Evolutionary conservation across 2,329 filamentous ascomycete genomes (phyloP).

Genomic region (Calonectria pseudoturangicola): DNA sequence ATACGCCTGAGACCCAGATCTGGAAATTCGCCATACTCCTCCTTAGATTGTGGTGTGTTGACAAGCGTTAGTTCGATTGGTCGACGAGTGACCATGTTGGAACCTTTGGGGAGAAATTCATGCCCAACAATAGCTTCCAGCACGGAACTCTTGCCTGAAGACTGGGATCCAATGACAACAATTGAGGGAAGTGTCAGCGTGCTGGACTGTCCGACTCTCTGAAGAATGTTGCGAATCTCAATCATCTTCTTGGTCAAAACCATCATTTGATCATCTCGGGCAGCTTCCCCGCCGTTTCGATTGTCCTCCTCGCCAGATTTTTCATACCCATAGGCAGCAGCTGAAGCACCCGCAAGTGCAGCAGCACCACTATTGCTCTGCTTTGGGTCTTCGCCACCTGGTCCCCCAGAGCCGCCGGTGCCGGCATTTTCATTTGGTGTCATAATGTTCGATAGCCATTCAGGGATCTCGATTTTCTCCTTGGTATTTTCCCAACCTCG

Average conservation of each 20-base stretch:
- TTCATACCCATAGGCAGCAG: slow-evolving; percentile 86
- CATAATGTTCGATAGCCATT: slow-evolving; percentile 87
- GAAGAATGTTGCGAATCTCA: slow-evolving; percentile 93
- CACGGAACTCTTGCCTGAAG: slow-evolving; percentile 98
- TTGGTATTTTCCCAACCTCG: slow-evolving; percentile 90
- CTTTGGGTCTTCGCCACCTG: slow-evolving; percentile 71
- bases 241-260: slow-evolving; percentile 99
- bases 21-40: slow-evolving; percentile 97
- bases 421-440: slow-evolving; percentile 76
- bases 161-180: slow-evolving; percentile 99
- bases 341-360: slow-evolving; percentile 82
- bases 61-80: slow-evolving; percentile 97
- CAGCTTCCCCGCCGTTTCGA: slow-evolving; percentile 77
- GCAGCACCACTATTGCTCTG: slow-evolving; percentile 76
- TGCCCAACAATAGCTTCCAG: slow-evolving; percentile 97
- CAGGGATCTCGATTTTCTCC: slow-evolving; percentile 80
- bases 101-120: slow-evolving; percentile 97
- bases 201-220: slow-evolving; percentile 93
- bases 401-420: slow-evolving; percentile 68
- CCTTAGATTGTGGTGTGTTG: slow-evolving; percentile 90
- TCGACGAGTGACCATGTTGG: slow-evolving; percentile 97
- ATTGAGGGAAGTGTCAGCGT: slow-evolving; percentile 94
- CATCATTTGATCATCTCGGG: slow-evolving; percentile 99
- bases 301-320: slow-evolving; percentile 79
- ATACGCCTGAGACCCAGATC: slow-evolving; percentile 92